Conservation (phyloP, 208 protist genomes). For the Strigomonas galati region DNA sequence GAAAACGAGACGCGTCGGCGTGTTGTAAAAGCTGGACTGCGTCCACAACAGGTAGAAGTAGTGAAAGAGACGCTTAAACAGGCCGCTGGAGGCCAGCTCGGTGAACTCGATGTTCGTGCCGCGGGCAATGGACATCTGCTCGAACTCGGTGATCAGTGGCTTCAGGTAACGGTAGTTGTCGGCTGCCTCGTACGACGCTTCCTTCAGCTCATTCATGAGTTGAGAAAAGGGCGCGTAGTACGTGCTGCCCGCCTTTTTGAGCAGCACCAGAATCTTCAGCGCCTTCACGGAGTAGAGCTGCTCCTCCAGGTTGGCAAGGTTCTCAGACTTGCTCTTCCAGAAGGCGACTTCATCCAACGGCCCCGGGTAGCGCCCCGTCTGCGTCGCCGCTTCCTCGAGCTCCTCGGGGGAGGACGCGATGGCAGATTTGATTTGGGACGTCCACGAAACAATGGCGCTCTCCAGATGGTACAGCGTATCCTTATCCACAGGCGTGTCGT, state of each 20-base stretch:
- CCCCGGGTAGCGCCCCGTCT: constrained; percentile 72
- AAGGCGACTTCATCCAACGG: constrained; percentile 95
- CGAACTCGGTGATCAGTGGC: constrained; percentile 82
- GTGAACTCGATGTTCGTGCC: constrained; percentile 67
- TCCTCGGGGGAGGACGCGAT: constrained; percentile 87
- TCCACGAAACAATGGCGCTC: constrained; percentile 92
- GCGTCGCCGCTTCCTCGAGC: constrained; percentile 58
- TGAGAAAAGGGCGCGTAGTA: constrained; percentile 88
- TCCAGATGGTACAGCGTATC: constrained; percentile 92
- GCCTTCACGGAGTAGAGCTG: constrained; percentile 93
- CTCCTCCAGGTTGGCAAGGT: constrained; percentile 90
- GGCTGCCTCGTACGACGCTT: constrained; percentile 76
- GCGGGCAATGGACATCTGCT: constrained; percentile 61
- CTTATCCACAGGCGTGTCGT: constrained; percentile 78
- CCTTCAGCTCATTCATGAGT: constrained; percentile 87
- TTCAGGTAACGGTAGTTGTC: constrained; percentile 93
- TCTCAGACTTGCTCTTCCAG: constrained; percentile 93
- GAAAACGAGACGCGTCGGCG: constrained; percentile 86
- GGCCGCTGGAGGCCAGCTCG: constrained; percentile 68
- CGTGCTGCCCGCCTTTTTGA: constrained; percentile 89
- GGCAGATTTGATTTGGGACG: constrained; percentile 87
- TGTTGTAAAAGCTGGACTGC: constrained; percentile 93
- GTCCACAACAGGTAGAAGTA: constrained; percentile 94
- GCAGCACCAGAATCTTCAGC: constrained; percentile 89
- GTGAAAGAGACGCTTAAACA: constrained; percentile 91